These are phyloP conservation scores for Primulina huaijiensis DNA, from an alignment of 257 asterid genomes.

Conservation along the genomic window DNA sequence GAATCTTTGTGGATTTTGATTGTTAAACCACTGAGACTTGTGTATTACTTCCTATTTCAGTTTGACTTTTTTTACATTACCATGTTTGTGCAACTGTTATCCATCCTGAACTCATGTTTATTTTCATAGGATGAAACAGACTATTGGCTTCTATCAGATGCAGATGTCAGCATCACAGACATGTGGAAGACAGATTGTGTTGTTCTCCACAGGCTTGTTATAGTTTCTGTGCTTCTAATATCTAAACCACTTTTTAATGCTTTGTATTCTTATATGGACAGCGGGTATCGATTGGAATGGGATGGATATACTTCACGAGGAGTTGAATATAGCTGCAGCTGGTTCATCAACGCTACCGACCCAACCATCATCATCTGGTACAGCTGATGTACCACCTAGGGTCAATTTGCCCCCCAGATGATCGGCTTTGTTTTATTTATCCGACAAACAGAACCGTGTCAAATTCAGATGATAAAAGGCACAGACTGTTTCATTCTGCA, in stretches of 20 bases:
- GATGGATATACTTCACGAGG: slow-evolving; percentile 52
- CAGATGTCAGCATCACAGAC: slow-evolving; percentile 83
- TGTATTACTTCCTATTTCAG: slow-evolving; percentile 8
- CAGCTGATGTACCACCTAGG: slow-evolving; percentile 36
- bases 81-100: slow-evolving; percentile 1
- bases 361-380: slow-evolving; percentile 35
- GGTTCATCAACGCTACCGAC: slow-evolving; percentile 44
- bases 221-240: background rate
- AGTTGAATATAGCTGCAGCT: slow-evolving; percentile 49
- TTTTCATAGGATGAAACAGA: slow-evolving; percentile 72
- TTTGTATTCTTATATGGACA: slow-evolving; percentile 28
- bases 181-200: slow-evolving; percentile 92
- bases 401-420: slow-evolving; percentile 54
- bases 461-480: slow-evolving; percentile 21
- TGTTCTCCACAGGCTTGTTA: slow-evolving; percentile 23
- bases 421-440: slow-evolving; percentile 22
- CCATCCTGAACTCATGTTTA: slow-evolving; percentile 19
- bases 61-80: background rate
- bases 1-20: background rate
- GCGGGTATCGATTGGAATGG: slow-evolving; percentile 67
- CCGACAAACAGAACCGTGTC: background rate
- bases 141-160: slow-evolving; percentile 87
- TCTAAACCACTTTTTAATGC: background rate
- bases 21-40: background rate
- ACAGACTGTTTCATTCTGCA: slow-evolving; percentile 17